Conservation (phyloP, 1,284 basidiomycete genomes). For the Lentinula novae-zelandiae region DNA sequence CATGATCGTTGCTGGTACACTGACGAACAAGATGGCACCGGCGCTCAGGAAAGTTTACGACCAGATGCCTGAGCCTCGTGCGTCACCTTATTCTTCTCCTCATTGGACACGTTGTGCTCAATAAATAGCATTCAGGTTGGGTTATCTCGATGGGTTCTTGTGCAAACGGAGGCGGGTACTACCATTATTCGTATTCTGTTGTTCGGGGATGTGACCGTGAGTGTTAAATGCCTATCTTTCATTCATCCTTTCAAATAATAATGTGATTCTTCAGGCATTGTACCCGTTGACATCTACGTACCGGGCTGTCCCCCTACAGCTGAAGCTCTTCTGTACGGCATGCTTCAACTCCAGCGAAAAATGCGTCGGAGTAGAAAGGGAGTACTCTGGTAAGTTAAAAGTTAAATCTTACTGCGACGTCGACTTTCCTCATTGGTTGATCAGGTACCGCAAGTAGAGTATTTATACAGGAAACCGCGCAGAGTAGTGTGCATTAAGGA, state of each 20-base stretch:
- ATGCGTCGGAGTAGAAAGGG: constrained; percentile 90
- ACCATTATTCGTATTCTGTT: constrained; percentile 98
- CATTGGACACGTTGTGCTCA: constrained; percentile 18
- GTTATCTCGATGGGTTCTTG: constrained; percentile 99
- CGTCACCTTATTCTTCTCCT: constrained; percentile 23
- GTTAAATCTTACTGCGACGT: constrained; percentile 4
- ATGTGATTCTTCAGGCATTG: constrained; percentile 61
- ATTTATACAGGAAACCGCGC: neutral
- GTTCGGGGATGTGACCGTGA: constrained; percentile 97
- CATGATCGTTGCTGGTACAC: constrained; percentile 99
- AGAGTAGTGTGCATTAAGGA: neutral
- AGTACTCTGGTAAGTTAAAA: constrained; percentile 76
- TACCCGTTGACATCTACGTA: constrained; percentile 97
- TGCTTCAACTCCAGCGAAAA: constrained; percentile 97
- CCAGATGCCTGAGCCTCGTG: constrained; percentile 93
- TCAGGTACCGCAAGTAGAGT: constrained; percentile 52
- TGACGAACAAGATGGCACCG: constrained; percentile 99
- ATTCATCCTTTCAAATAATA: neutral
- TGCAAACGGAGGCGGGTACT: constrained; percentile 98
- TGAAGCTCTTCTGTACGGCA: constrained; percentile 91
- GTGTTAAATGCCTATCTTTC: constrained; percentile 26
- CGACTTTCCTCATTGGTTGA: constrained; percentile 13
- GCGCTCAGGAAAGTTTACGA: constrained; percentile 94
- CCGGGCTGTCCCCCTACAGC: constrained; percentile 94
- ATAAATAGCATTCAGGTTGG: constrained; percentile 63